Percentiles rank a stretch among this genome's conserved stretches.
Conservation (phyloP, 495 filamentous ascomycete genomes). For the Glutinoglossum americanum region DNA sequence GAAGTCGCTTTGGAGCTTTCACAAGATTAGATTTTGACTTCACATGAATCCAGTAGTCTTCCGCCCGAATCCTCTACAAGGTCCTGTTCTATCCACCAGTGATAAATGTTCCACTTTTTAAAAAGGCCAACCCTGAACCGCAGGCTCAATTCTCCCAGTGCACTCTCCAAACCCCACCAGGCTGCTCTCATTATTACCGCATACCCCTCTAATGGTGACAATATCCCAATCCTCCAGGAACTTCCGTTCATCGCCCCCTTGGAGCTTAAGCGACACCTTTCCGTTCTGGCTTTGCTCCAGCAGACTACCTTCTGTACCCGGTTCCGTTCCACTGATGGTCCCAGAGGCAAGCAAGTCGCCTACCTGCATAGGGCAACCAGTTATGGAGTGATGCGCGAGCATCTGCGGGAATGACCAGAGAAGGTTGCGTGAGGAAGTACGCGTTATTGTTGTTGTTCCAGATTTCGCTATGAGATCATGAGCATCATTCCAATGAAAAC, state of each 20-base stretch:
- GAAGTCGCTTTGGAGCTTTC: too few species aligned
- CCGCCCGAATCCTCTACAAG: too few species aligned
- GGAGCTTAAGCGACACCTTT: conserved; percentile 42
- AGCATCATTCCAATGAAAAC: background rate
- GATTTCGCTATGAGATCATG: conserved; percentile 21
- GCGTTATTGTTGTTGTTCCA: conserved; percentile 39
- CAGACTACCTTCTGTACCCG: conserved; percentile 44
- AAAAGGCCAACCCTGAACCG: too few species aligned
- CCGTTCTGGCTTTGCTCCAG: conserved; percentile 56
- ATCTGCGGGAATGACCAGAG: conserved; percentile 90
- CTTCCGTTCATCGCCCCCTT: conserved; percentile 44
- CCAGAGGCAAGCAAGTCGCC: conserved; percentile 80
- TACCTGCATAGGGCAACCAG: conserved; percentile 59
- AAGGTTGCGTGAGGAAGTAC: conserved; percentile 46
- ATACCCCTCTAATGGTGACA: conserved; percentile 46
- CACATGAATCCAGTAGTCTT: too few species aligned
- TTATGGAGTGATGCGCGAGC: conserved; percentile 76
- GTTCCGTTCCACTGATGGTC: conserved; percentile 60
- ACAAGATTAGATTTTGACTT: too few species aligned
- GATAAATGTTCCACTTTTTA: too few species aligned
- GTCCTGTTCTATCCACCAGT: too few species aligned
- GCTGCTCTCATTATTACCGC: conserved; percentile 31
- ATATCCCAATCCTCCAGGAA: conserved; percentile 78
- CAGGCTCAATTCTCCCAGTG: conserved; percentile 31
- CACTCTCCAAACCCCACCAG: conserved; percentile 58